Percentiles rank a stretch among this genome's conserved stretches.
Conservation (phyloP, 768 basidiomycete species). For the Suillus placidus region DNA sequence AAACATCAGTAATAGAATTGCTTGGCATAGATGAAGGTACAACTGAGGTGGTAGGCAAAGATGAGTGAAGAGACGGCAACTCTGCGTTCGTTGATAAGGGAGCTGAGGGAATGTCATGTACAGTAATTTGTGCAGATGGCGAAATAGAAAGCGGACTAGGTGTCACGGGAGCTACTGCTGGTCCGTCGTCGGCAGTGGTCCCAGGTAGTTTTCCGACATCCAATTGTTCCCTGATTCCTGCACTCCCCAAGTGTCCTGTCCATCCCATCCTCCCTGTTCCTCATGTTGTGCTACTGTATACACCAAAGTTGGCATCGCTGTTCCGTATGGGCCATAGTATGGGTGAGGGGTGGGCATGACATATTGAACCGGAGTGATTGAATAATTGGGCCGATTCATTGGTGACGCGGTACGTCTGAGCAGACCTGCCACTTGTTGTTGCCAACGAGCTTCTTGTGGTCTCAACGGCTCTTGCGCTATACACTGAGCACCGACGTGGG, state of each 20-base stretch:
- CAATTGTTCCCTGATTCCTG: neutral
- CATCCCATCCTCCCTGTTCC: neutral
- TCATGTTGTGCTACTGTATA: neutral
- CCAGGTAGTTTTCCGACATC: neutral
- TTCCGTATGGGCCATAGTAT: neutral
- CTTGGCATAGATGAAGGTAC: neutral
- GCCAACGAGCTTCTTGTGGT: neutral
- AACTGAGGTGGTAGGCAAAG: accelerated
- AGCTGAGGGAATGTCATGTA: too few relatives aligned
- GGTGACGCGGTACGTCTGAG: neutral
- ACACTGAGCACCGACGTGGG: too few relatives aligned
- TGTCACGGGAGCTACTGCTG: slow-evolving; percentile 1
- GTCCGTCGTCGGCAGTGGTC: neutral
- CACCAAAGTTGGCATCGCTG: neutral
- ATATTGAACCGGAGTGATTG: neutral
- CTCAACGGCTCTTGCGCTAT: accelerated
- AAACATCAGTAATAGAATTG: slow-evolving; percentile 7
- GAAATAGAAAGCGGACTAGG: neutral
- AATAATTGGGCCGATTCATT: accelerated
- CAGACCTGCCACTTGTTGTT: neutral
- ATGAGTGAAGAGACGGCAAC: neutral
- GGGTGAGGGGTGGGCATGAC: neutral
- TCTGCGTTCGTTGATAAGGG: too few relatives aligned
- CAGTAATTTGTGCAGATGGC: neutral
- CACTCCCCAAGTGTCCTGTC: neutral